Evolutionary conservation across 2,329 filamentous ascomycete species (phyloP).

Genomic region (Cadophora luteo-olivacea): DNA sequence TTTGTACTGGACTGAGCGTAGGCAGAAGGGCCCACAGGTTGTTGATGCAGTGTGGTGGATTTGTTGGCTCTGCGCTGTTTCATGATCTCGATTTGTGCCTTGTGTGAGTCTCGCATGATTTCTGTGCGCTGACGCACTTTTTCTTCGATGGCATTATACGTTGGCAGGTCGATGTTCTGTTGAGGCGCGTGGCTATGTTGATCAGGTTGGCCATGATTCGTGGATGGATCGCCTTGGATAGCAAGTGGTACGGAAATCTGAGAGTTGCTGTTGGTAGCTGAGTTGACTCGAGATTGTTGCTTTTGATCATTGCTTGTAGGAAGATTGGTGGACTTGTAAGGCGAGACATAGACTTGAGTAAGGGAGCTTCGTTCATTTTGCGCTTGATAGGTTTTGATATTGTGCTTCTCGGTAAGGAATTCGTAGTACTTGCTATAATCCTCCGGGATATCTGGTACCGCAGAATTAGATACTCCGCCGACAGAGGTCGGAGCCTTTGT

Average conservation of each 20-base stretch:
- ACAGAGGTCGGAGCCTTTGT: neutral
- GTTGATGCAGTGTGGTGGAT: neutral
- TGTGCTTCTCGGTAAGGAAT: neutral
- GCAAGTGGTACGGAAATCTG: no score
- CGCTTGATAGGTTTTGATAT: neutral
- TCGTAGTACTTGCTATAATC: conserved; percentile 4
- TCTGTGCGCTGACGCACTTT: neutral
- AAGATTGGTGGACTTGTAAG: neutral
- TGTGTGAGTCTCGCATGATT: neutral
- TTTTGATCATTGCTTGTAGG: neutral
- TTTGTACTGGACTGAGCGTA: neutral
- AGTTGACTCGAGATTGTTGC: neutral
- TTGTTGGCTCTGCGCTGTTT: neutral
- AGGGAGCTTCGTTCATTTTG: neutral
- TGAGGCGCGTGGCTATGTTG: neutral
- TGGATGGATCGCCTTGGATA: no score
- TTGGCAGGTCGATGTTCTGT: neutral
- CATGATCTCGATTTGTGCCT: neutral
- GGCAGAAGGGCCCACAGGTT: neutral
- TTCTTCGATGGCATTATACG: neutral
- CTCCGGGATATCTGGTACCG: neutral
- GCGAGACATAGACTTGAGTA: neutral
- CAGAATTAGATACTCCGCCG: neutral
- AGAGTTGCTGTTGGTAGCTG: neutral
- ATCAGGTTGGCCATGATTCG: neutral